Conservation (phyloP, 2,329 filamentous ascomycete species). For the Cryphonectria radicalis region DNA sequence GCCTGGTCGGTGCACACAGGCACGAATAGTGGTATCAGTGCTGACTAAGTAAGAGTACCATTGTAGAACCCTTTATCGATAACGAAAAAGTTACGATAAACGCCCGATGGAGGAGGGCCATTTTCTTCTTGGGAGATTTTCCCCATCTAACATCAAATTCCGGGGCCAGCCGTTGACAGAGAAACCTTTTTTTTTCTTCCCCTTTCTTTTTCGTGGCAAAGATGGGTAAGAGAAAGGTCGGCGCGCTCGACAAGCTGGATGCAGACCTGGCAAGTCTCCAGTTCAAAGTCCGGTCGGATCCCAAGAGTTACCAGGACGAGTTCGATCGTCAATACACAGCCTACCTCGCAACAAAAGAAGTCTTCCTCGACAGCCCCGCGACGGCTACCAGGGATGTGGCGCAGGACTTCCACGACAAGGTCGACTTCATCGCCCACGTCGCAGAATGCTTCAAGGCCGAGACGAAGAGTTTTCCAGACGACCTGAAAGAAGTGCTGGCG, state of each 20-base stretch:
- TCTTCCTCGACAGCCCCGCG: constrained; percentile 84
- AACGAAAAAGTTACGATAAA: constrained; percentile 15
- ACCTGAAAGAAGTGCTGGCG: constrained; percentile 79
- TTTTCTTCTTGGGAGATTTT: constrained; percentile 13
- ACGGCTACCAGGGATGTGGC: constrained; percentile 78
- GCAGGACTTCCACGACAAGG: constrained; percentile 84
- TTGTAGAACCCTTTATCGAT: constrained; percentile 5
- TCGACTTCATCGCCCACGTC: constrained; percentile 92
- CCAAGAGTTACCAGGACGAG: constrained; percentile 83
- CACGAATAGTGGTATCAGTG: background rate
- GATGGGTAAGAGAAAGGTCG: constrained; percentile 88
- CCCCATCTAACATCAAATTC: background rate
- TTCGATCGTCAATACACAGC: constrained; percentile 87
- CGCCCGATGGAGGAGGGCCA: background rate
- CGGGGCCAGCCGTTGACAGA: background rate
- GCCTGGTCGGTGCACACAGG: too few relatives aligned
- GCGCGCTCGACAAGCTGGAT: constrained; percentile 92
- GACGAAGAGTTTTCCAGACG: constrained; percentile 75
- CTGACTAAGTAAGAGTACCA: background rate
- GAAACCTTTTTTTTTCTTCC: background rate
- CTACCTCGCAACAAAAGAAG: constrained; percentile 88
- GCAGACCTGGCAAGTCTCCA: constrained; percentile 87
- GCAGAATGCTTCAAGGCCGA: constrained; percentile 90
- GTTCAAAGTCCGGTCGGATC: constrained; percentile 88
- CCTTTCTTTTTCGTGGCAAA: constrained; percentile 28